These are phyloP conservation scores for Phoenix dactylifera DNA, from an alignment of 176 grass and related monocot genomes.

Conservation along the genomic window DNA sequence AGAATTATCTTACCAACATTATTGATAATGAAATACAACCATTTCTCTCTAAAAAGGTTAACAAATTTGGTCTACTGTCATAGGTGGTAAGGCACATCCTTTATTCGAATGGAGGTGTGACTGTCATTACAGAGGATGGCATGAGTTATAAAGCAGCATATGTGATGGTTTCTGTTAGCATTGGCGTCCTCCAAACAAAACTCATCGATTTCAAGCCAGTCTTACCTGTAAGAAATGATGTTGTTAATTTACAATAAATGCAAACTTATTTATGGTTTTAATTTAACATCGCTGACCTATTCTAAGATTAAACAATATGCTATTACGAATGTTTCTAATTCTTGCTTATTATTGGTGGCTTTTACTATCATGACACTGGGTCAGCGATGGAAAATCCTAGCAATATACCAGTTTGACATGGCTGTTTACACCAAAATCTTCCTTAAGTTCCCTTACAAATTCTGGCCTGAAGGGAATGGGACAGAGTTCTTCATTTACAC, in stretches of 20 bases:
- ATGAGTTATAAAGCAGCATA: conserved; percentile 34
- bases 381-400: conserved; percentile 41
- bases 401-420: conserved; percentile 59
- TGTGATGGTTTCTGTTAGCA: conserved; percentile 41
- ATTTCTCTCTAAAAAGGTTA: too few species aligned
- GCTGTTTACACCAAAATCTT: conserved; percentile 69
- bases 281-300: too few species aligned
- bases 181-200: conserved; percentile 52
- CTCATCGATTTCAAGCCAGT: conserved; percentile 51
- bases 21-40: too few species aligned
- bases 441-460: conserved; percentile 44
- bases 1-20: too few species aligned
- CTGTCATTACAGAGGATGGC: conserved; percentile 40
- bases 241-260: too few species aligned
- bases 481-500: conserved; percentile 56
- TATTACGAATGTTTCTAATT: too few species aligned
- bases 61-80: too few species aligned
- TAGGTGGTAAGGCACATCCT: conserved; percentile 39
- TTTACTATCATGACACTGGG: too few species aligned
- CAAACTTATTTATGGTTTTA: too few species aligned
- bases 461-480: conserved; percentile 50
- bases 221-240: conserved; percentile 26
- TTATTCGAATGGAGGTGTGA: conserved; percentile 11
- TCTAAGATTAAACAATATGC: too few species aligned
- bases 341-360: too few species aligned